These are phyloP conservation scores for Papiliotrema flavescens DNA, from an alignment of 1,284 basidiomycete genomes.

Conservation along the genomic window DNA sequence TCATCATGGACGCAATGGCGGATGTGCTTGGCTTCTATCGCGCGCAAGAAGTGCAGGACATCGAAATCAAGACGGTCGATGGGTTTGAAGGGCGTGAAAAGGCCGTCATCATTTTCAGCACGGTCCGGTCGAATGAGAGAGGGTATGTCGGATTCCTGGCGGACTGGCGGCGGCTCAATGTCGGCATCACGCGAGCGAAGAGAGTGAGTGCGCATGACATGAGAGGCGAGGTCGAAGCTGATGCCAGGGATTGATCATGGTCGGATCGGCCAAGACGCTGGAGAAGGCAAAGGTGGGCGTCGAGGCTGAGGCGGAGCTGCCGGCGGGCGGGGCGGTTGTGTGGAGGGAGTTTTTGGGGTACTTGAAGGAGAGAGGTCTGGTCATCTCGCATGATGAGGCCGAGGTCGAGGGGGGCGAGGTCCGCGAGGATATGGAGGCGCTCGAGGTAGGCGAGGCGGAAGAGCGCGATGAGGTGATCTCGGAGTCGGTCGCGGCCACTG, in stretches of 20 bases:
- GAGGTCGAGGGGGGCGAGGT: background rate
- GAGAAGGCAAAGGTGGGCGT: constrained; percentile 34
- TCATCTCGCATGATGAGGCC: background rate
- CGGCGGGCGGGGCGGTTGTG: constrained; percentile 33
- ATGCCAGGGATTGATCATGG: constrained; percentile 59
- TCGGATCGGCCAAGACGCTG: constrained; percentile 72
- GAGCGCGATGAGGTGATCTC: background rate
- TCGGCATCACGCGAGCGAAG: constrained; percentile 80
- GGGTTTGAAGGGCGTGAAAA: constrained; percentile 94
- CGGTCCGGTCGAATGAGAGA: constrained; percentile 70
- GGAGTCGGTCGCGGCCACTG: background rate
- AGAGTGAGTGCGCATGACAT: constrained; percentile 53
- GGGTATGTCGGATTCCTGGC: constrained; percentile 83
- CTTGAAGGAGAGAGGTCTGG: constrained; percentile 18
- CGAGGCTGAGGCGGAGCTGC: constrained; percentile 21
- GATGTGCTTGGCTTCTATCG: constrained; percentile 61
- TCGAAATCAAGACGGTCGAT: constrained; percentile 85
- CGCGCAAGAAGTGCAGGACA: constrained; percentile 59
- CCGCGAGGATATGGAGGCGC: background rate
- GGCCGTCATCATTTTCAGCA: constrained; percentile 84
- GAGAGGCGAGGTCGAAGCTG: background rate
- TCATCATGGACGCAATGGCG: constrained; percentile 54
- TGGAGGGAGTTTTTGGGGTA: constrained; percentile 39
- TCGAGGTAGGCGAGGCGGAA: background rate
- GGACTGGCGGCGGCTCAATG: constrained; percentile 81